Percentiles rank a stretch among this genome's conserved stretches.
Conservation (phyloP, 305 asterid species). For the Euphrasia arctica region DNA sequence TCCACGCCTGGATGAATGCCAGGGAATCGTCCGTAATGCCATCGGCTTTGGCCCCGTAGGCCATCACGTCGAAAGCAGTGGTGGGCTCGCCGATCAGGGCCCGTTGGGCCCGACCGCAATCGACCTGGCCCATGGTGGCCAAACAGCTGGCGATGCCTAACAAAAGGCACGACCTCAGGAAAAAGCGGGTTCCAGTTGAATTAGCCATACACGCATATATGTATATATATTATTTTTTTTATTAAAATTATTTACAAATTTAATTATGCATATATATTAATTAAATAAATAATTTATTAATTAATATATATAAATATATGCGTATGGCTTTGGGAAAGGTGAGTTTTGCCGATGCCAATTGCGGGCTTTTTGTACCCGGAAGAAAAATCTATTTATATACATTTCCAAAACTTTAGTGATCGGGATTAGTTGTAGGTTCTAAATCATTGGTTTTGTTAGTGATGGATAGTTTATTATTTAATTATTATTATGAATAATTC, state of each 20-base stretch:
- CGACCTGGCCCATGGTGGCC: constrained; percentile 14
- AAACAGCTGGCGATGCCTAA: constrained; percentile 23
- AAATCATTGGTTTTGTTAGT: constrained; percentile 21
- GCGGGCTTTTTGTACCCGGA: not conserved
- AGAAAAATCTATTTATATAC: not conserved
- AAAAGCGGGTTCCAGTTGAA: not conserved
- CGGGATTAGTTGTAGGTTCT: constrained; percentile 2
- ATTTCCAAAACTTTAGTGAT: not conserved
- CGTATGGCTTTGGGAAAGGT: not conserved
- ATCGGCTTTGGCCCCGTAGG: constrained; percentile 29
- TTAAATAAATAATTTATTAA: too few species aligned
- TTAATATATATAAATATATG: not conserved
- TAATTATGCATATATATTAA: too few species aligned
- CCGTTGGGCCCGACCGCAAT: constrained; percentile 15
- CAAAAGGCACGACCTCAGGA: constrained; percentile 17
- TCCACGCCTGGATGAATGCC: constrained; percentile 41
- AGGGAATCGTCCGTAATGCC: too few species aligned
- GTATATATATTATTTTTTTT: not conserved
- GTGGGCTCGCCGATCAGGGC: constrained; percentile 24
- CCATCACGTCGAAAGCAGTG: constrained; percentile 32
- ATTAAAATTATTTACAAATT: not conserved
- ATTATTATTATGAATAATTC: not conserved
- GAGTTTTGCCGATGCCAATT: not conserved
- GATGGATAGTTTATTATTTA: not conserved
- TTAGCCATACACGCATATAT: constrained; percentile 25